Evolutionary conservation across 805 yeast species (phyloP).

Genomic region (Wickerhamiella azyma): DNA sequence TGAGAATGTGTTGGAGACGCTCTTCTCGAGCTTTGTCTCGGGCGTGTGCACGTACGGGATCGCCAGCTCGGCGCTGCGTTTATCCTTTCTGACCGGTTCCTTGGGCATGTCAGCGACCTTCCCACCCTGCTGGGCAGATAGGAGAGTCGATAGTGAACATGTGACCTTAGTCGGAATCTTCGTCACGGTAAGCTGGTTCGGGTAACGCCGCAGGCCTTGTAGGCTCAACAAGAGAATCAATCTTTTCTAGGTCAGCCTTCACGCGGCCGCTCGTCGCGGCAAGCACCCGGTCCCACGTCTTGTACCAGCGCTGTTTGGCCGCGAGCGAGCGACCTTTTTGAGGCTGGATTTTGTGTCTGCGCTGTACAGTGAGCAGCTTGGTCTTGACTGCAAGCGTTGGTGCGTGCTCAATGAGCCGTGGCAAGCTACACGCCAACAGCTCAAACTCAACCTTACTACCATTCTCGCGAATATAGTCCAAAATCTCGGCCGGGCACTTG

Average conservation of each 20-base stretch:
- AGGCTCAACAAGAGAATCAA: neutral
- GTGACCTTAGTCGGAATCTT: neutral
- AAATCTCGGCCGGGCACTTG: neutral
- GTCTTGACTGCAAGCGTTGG: neutral
- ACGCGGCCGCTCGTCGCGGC: neutral
- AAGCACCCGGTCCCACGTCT: neutral
- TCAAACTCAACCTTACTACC: neutral
- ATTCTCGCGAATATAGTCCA: neutral
- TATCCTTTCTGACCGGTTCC: constrained; percentile 9
- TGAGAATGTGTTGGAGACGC: constrained; percentile 16
- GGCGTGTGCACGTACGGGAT: constrained; percentile 23
- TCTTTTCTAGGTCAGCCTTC: neutral
- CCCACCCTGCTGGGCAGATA: neutral
- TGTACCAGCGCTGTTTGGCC: neutral
- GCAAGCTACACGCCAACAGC: neutral
- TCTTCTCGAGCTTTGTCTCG: constrained; percentile 16
- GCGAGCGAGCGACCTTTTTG: neutral
- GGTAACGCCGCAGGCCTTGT: neutral
- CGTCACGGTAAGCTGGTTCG: neutral
- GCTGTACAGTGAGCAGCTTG: neutral
- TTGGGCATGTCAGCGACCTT: constrained; percentile 2
- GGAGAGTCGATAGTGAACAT: neutral
- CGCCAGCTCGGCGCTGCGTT: constrained; percentile 22
- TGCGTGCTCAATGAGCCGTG: neutral
- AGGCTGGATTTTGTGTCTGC: neutral